Percentiles rank a stretch among this genome's conserved stretches.
Conservation (phyloP, 2,329 filamentous ascomycete species). For the Ceratocystis lukuohia region DNA sequence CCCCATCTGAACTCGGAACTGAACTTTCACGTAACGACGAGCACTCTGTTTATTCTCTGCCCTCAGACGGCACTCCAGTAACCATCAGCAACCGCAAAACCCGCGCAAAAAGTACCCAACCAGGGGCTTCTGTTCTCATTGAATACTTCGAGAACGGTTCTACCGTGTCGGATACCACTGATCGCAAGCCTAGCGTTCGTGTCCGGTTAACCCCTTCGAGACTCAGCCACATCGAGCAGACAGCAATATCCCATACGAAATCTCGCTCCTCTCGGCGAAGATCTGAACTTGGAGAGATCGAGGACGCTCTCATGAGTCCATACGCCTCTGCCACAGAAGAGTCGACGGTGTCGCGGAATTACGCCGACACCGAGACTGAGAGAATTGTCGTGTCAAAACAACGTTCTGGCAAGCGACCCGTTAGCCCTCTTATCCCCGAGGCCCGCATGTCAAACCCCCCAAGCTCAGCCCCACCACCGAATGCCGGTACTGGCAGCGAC, state of each 20-base stretch:
- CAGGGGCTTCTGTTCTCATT: constrained; percentile 77
- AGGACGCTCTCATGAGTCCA: constrained; percentile 56
- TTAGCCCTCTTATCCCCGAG: constrained; percentile 50
- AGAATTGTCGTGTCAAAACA: constrained; percentile 6
- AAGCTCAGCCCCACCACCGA: constrained; percentile 36
- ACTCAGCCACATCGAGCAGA: constrained; percentile 55
- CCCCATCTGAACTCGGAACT: constrained; percentile 49
- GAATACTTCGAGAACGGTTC: constrained; percentile 72
- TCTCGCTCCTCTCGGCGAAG: constrained; percentile 51
- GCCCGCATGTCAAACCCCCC: constrained; percentile 25
- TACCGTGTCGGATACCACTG: constrained; percentile 39
- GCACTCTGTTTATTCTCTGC: constrained; percentile 65
- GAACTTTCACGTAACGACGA: constrained; percentile 57
- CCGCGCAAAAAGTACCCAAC: constrained; percentile 38
- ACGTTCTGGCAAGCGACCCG: constrained; percentile 40
- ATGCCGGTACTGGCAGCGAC: constrained; percentile 59
- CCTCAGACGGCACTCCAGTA: constrained; percentile 78
- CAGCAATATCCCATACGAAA: constrained; percentile 63
- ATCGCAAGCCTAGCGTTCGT: constrained; percentile 68
- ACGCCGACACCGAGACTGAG: constrained; percentile 85
- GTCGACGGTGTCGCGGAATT: constrained; percentile 61
- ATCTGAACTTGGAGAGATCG: constrained; percentile 36
- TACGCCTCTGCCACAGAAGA: constrained; percentile 68
- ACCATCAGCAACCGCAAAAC: constrained; percentile 61
- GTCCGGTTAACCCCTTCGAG: constrained; percentile 69